Percentiles rank a stretch among this genome's conserved stretches.
These are phyloP conservation scores for Mycena chlorophos DNA, from an alignment of 768 basidiomycete species.

Conservation along the genomic window DNA sequence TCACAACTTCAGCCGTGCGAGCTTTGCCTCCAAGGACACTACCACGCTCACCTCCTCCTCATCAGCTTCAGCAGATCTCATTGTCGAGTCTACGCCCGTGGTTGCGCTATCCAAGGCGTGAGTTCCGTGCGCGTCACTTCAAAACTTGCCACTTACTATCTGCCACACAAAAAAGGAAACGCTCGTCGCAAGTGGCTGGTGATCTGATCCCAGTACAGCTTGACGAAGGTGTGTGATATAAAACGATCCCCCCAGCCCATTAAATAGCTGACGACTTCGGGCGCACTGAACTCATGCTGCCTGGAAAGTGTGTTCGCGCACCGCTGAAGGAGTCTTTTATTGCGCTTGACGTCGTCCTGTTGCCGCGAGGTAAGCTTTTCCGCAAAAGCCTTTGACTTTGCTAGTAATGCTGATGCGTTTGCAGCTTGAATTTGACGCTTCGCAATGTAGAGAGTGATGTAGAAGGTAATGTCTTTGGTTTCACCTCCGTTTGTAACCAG, in stretches of 20 bases:
- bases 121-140: not conserved
- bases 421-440: slow-evolving; percentile 39
- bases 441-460: slow-evolving; percentile 38
- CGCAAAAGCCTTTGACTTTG: slow-evolving; percentile 31
- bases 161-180: not conserved
- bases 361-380: too few species aligned
- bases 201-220: slow-evolving; percentile 34
- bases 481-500: slow-evolving; percentile 34
- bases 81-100: not conserved
- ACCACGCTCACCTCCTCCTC: not conserved
- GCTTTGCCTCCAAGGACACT: too few species aligned
- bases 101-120: not conserved
- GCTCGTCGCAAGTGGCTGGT: slow-evolving; percentile 9
- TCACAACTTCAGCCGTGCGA: not conserved
- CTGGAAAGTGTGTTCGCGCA: too few species aligned
- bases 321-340: slow-evolving; percentile 32
- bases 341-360: slow-evolving; percentile 19
- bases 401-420: slow-evolving; percentile 41
- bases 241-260: slow-evolving; percentile 45
- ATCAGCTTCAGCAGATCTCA: not conserved
- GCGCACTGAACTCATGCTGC: too few species aligned
- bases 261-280: slow-evolving; percentile 37
- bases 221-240: slow-evolving; percentile 36
- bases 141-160: too few species aligned
- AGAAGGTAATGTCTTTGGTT: slow-evolving; percentile 36